Percentiles rank a stretch among this genome's conserved stretches.
Conservation (phyloP, 352 stramenopile species). For the Pythium aphanidermatum region DNA sequence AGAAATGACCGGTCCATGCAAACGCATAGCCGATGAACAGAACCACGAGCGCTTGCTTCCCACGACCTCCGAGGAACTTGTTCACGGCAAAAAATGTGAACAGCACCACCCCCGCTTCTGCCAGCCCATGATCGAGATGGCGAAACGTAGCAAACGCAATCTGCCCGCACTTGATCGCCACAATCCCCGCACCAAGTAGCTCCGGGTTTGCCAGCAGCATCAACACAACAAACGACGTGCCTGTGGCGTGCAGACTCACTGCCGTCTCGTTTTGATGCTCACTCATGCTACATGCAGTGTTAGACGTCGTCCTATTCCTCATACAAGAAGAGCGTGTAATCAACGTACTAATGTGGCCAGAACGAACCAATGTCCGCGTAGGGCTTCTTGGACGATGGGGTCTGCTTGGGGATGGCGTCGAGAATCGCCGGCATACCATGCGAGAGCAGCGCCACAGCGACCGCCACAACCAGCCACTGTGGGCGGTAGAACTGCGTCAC, state of each 20-base stretch:
- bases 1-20: constrained; percentile 60
- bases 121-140: constrained; percentile 29
- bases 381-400: constrained; percentile 31
- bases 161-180: constrained; percentile 27
- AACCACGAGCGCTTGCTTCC: constrained; percentile 10
- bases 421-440: constrained; percentile 19
- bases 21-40: constrained; percentile 46
- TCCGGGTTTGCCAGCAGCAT: constrained; percentile 30
- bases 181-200: constrained; percentile 24
- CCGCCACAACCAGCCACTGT: constrained; percentile 27
- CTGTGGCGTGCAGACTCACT: constrained; percentile 33
- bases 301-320: not conserved
- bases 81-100: constrained; percentile 25
- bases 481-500: constrained; percentile 20
- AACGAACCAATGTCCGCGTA: constrained; percentile 34
- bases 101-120: constrained; percentile 25
- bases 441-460: constrained; percentile 24
- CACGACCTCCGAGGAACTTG: constrained; percentile 29
- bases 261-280: constrained; percentile 44
- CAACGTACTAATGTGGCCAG: constrained; percentile 39
- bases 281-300: constrained; percentile 9
- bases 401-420: constrained; percentile 7
- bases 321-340: not conserved
- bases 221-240: constrained; percentile 35
- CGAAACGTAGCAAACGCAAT: constrained; percentile 36